These are phyloP conservation scores for Alternaria ethzedia DNA, from an alignment of 2,329 filamentous ascomycete genomes.

Conservation along the genomic window DNA sequence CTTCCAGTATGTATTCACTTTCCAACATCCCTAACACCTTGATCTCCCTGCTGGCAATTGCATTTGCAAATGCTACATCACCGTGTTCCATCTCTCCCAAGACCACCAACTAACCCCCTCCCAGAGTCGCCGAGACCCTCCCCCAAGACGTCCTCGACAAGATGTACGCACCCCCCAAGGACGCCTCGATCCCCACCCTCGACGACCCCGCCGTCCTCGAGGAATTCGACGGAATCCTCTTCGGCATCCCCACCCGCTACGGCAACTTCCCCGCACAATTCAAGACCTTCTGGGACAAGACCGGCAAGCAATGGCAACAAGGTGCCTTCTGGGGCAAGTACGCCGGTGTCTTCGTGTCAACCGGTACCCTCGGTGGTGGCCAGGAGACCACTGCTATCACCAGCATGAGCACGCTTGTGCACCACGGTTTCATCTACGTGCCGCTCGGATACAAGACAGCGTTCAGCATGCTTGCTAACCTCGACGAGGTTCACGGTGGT, in stretches of 20 bases:
- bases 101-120: background rate
- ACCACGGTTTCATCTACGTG: slow-evolving; percentile 97
- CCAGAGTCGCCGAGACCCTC: slow-evolving; percentile 83
- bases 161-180: slow-evolving; percentile 88
- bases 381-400: slow-evolving; percentile 88
- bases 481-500: slow-evolving; percentile 84
- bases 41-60: background rate
- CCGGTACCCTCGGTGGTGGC: slow-evolving; percentile 81
- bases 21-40: background rate
- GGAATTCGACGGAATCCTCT: slow-evolving; percentile 84
- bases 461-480: slow-evolving; percentile 66
- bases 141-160: slow-evolving; percentile 80
- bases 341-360: slow-evolving; percentile 88
- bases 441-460: slow-evolving; percentile 88
- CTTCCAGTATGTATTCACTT: slow-evolving; percentile 68
- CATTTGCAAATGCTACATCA: background rate
- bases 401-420: slow-evolving; percentile 82
- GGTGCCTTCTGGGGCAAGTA: slow-evolving; percentile 87
- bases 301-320: slow-evolving; percentile 80
- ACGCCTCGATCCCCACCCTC: slow-evolving; percentile 67
- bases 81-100: background rate
- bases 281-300: slow-evolving; percentile 92
- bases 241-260: slow-evolving; percentile 94
- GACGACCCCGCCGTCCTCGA: slow-evolving; percentile 68
- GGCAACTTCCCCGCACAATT: slow-evolving; percentile 97